phyloP scores from a whole-genome alignment of 2,329 filamentous ascomycete genomes.

The Penicillium sp. region DNA sequence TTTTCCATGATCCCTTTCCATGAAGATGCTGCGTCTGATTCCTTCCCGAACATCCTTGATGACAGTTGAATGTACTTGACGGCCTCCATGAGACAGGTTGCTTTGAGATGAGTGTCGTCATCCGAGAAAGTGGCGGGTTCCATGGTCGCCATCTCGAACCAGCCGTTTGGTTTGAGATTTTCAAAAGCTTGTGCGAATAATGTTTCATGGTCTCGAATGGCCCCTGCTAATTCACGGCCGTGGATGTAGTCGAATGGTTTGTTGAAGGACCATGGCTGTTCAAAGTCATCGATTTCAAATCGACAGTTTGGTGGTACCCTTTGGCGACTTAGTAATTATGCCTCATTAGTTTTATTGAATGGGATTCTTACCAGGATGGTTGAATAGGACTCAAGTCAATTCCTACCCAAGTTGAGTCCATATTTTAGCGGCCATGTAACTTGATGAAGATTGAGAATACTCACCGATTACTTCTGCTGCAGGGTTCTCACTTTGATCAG shows the following conservation, averaged over 20 bases:
- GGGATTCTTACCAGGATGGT: slow-evolving; percentile 25
- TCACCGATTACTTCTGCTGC: slow-evolving; percentile 32
- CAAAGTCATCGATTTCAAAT: slow-evolving; percentile 35
- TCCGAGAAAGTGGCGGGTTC: slow-evolving; percentile 88
- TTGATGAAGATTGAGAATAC: neutral
- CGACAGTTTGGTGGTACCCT: slow-evolving; percentile 37
- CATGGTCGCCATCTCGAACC: slow-evolving; percentile 56
- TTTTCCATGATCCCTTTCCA: slow-evolving; percentile 47
- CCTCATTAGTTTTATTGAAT: neutral
- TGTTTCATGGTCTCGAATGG: slow-evolving; percentile 27
- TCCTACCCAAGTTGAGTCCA: slow-evolving; percentile 16
- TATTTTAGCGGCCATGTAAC: neutral
- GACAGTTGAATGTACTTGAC: slow-evolving; percentile 30
- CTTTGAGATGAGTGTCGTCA: slow-evolving; percentile 30
- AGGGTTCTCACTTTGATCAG: slow-evolving; percentile 22
- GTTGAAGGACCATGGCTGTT: slow-evolving; percentile 29
- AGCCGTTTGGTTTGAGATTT: slow-evolving; percentile 28
- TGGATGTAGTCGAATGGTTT: slow-evolving; percentile 33
- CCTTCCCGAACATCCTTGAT: slow-evolving; percentile 34
- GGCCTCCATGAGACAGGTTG: slow-evolving; percentile 23
- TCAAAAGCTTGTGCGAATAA: slow-evolving; percentile 27
- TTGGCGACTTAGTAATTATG: slow-evolving; percentile 7
- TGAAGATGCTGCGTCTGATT: slow-evolving; percentile 29
- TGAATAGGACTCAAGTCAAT: slow-evolving; percentile 35
- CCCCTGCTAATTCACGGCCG: slow-evolving; percentile 32